Evolutionary conservation across 1,139 yeast genomes (phyloP), one percentile per base, ranked within the genome.

Genomic region (Starmera stellimalicola): DNA sequence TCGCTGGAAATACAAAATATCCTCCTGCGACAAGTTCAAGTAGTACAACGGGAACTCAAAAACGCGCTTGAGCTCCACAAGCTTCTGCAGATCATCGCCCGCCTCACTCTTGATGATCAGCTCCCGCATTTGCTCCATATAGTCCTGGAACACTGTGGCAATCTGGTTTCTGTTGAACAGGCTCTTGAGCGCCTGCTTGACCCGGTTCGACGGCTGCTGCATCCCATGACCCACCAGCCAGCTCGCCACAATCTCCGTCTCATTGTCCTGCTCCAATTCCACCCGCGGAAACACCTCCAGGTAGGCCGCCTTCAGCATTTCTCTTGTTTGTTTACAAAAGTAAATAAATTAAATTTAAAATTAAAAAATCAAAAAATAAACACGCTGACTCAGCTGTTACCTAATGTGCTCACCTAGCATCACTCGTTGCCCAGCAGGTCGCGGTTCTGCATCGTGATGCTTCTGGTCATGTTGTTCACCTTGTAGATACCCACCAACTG

Each of bases 401-500:
- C 6, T 7, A 26, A 15, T 9, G 15, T 11, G 6, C 11, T 17
- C 29, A 17, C 9, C 7, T 7, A 11, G 12, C 22, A 17, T 7
- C 6, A n/a, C 15, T 16, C 30, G 11, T 17, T 27, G 16, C 26
- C 41, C 16, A 56, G 30, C 26, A 61, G 42, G 37, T 77, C 84
- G 43, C 65, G 66, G 52, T 85, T 85, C 47, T 77, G 72, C 33
- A 85, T 54, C 3, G 95, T 76, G 25, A 85, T 80, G 52, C 95
- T 82, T 54, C 69, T 71, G 4, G 97, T 87, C 88, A 75, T 85
- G 59, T 91, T 88, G 49, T 81, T 76, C 38, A 83, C 91, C 58
- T 93, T 93, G 64, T 88, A 93, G 41, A 93, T 87, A 11, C 99
- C 99, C 29, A 93, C 95, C 51, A 93, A 65, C 50, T 87, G 93